phyloP scores from a whole-genome alignment of 176 grass and related monocot genomes.

The Ampelocalamus luodianensis region DNA sequence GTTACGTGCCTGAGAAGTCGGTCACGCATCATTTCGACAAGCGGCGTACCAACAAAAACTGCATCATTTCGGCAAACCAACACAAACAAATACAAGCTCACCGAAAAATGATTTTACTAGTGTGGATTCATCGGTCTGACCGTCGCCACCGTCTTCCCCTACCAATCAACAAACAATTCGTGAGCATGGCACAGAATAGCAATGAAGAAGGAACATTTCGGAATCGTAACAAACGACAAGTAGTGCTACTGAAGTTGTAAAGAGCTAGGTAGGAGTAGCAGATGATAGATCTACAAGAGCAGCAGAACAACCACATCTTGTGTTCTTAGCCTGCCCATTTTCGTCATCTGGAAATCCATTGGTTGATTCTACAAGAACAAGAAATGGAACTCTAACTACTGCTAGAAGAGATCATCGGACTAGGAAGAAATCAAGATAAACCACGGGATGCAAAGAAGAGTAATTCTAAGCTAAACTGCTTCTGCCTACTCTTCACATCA shows the following conservation, averaged over 20 bases:
- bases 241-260: background rate
- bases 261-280: background rate
- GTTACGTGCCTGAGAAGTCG: background rate
- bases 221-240: background rate
- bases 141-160: background rate
- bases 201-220: background rate
- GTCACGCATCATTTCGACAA: slow-evolving; percentile 14
- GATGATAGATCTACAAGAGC: background rate
- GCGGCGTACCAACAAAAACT: background rate
- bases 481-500: slow-evolving; percentile 49
- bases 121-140: background rate
- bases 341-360: background rate
- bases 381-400: slow-evolving; percentile 13
- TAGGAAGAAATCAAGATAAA: slow-evolving; percentile 13
- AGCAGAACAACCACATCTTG: slow-evolving; percentile 25
- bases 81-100: background rate
- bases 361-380: slow-evolving; percentile 29
- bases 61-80: background rate
- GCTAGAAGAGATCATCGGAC: slow-evolving; percentile 25
- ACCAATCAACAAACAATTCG: background rate
- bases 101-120: background rate
- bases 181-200: background rate
- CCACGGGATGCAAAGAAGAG: slow-evolving; percentile 5
- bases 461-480: slow-evolving; percentile 38
- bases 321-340: slow-evolving; percentile 33